Evolutionary conservation across 2,329 filamentous ascomycete genomes (phyloP).

Genomic region (Aspergillus spinulosporus): DNA sequence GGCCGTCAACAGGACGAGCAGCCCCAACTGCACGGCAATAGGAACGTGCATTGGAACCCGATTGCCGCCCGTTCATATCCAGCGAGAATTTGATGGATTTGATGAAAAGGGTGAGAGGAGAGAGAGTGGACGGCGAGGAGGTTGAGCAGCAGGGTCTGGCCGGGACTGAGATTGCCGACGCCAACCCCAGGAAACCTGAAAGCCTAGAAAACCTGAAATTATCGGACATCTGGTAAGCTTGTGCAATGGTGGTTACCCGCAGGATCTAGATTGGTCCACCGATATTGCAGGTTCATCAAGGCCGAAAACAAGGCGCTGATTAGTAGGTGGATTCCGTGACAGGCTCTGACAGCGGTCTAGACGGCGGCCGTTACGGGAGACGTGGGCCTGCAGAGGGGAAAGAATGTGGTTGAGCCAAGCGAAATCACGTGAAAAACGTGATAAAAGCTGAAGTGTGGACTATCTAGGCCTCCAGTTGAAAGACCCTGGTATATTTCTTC

Average conservation of each 20-base stretch:
- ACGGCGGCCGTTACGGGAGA: neutral
- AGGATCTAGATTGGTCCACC: neutral
- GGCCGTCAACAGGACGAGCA: constrained; percentile 73
- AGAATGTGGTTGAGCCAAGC: no score
- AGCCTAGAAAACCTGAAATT: no score
- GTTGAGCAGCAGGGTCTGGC: neutral
- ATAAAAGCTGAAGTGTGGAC: no score
- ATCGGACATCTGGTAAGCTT: neutral
- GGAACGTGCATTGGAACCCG: constrained; percentile 69
- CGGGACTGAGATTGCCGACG: neutral
- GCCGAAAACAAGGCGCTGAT: neutral
- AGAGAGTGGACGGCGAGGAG: neutral
- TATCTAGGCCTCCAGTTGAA: no score
- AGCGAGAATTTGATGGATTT: neutral
- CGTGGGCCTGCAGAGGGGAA: no score
- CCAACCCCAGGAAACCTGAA: neutral
- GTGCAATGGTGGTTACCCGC: neutral
- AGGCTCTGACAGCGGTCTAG: neutral
- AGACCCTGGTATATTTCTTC: no score
- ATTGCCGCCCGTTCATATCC: constrained; percentile 1
- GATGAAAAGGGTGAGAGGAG: neutral
- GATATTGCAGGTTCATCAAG: neutral
- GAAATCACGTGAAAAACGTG: no score
- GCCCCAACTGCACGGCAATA: constrained; percentile 82
- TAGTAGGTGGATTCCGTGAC: neutral